Evolutionary conservation across 2,329 filamentous ascomycete species (phyloP), one percentile per base, ranked within the genome.

Genomic region (Alternaria postmessia): DNA sequence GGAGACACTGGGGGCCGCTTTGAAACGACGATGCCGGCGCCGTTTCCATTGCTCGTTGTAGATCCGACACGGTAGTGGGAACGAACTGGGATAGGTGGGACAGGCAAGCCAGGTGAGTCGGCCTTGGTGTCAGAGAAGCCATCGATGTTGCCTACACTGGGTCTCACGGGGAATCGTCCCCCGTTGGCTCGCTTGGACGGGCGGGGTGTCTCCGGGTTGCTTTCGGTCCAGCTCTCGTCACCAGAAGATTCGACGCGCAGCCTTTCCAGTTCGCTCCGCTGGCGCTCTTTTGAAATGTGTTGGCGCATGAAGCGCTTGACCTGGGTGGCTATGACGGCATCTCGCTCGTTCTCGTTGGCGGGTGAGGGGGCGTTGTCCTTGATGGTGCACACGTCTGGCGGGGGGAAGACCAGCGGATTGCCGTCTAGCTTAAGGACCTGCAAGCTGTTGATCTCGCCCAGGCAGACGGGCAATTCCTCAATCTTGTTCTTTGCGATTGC

Each of bases 341-440:
- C 87, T 68, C 85, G 85, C 75, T 89, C 86, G 61, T 86, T 86
- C 52, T 88, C 86, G 26, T 83, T 84, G 68, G 84, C 81, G 18
- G 82, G 80, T 36, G 82, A 81, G 11, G 78, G 76, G 3, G 75
- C 69, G 55, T 77, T 77, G 64, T 78, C 76, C 51, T 70, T 73
- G 64, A 83, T 78, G 34, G 76, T 75, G 68, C 76, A 80, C 32
- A 81, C 75, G 8, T 84, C 81, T 2, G 76, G 75, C 7, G 83
- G 90, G 4, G 93, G 93, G 69, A 94, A 94, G 59, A 85, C 87
- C 59, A 97, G 86, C 8, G 92, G 92, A 69, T 97, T 97, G 46
- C 93, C 93, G 59, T 94, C 91, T 36, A 97, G 87, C 78, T 96
- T 97, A 57, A 98, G 84, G 66, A 96, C 91, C 75, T 94, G 92